phyloP scores from a whole-genome alignment of 106 monocot genomes.

The Acorus calamus region DNA sequence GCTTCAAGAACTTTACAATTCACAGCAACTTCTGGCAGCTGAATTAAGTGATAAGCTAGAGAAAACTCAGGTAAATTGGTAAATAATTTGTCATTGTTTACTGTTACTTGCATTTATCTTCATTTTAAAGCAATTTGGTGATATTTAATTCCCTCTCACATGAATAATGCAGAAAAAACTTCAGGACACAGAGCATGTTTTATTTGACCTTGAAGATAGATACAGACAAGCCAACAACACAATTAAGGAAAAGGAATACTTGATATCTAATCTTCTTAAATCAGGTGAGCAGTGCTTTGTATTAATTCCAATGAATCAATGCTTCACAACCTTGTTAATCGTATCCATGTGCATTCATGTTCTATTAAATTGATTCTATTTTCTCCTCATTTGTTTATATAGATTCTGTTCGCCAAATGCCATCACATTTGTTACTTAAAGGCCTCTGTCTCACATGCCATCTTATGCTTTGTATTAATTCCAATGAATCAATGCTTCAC shows the following conservation, averaged over 20 bases:
- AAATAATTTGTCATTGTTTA: too few relatives aligned
- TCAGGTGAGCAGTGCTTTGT: conserved; percentile 42
- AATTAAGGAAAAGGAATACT: conserved; percentile 88
- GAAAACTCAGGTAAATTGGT: conserved; percentile 52
- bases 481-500: too few relatives aligned
- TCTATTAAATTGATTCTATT: too few relatives aligned
- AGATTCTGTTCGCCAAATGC: too few relatives aligned
- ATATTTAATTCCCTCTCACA: background rate
- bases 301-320: too few relatives aligned
- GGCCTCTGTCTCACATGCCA: too few relatives aligned
- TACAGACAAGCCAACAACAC: conserved; percentile 67
- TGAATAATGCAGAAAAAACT: conserved; percentile 49
- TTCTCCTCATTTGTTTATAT: too few relatives aligned
- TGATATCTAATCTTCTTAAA: conserved; percentile 79
- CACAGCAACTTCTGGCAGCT: conserved; percentile 57
- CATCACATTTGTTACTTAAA: too few relatives aligned
- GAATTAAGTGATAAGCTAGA: conserved; percentile 78
- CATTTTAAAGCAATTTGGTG: background rate
- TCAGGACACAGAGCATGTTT: conserved; percentile 49
- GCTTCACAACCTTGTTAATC: too few relatives aligned
- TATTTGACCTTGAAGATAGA: conserved; percentile 84
- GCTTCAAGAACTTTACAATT: conserved; percentile 87
- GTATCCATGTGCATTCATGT: too few relatives aligned
- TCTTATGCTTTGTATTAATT: background rate
- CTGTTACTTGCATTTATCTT: too few relatives aligned